phyloP scores from a whole-genome alignment of 2,329 filamentous ascomycete species.

The Grosmannia clavigera region DNA sequence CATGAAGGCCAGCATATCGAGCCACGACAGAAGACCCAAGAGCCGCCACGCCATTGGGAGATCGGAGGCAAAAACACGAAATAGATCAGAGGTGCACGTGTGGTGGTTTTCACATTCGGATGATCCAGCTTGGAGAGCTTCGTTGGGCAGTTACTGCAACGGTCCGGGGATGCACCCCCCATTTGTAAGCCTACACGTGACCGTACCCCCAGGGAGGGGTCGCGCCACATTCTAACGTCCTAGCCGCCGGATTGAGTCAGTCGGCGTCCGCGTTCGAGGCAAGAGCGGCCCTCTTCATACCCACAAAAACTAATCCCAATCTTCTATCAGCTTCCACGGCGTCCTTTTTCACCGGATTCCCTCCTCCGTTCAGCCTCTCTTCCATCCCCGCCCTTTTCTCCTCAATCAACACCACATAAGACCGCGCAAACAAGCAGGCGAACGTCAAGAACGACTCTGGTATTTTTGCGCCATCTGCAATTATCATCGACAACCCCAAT shows the following conservation, averaged over 20 bases:
- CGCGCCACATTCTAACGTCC: neutral
- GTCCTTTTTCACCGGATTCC: neutral
- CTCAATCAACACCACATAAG: neutral
- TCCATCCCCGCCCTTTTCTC: neutral
- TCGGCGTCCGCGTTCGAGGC: neutral
- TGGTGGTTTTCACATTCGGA: too few species aligned
- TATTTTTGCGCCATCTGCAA: too few species aligned
- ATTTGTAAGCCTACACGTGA: too few species aligned
- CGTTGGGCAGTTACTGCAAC: too few species aligned
- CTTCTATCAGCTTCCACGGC: constrained; percentile 9
- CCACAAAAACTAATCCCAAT: neutral
- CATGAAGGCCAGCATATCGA: neutral
- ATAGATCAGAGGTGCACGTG: neutral
- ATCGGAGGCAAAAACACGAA: too few species aligned
- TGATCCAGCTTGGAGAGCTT: too few species aligned
- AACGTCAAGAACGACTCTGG: neutral
- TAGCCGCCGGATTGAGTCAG: constrained; percentile 5
- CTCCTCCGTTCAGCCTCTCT: neutral
- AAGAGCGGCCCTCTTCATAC: neutral
- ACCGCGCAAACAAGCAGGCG: neutral
- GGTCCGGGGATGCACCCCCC: too few species aligned
- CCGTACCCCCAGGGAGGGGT: neutral
- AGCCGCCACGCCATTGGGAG: neutral
- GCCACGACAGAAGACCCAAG: neutral
- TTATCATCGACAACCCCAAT: neutral